A percentile compares a stretch with the other conserved stretches of the same genome.
Evolutionary conservation across 306 rosid genomes (phyloP).

Genomic region (Cucurbita moschata): DNA sequence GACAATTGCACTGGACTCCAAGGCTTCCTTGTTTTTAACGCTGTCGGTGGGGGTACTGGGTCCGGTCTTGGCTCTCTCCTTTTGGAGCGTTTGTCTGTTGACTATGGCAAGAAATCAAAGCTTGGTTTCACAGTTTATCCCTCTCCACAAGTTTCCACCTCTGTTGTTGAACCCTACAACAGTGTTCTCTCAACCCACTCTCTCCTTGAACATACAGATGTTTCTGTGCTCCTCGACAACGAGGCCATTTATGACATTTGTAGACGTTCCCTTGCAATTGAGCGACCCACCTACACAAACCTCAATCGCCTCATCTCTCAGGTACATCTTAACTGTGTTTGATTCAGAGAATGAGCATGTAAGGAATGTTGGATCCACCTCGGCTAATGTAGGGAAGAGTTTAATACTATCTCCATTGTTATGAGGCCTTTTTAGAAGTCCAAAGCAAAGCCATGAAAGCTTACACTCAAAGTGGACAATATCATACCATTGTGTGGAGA

Average conservation of each 20-base stretch:
- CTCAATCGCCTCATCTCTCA: constrained; percentile 85
- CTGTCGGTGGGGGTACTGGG: constrained; percentile 94
- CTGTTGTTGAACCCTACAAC: constrained; percentile 96
- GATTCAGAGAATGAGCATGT: no score
- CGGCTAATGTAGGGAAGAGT: no score
- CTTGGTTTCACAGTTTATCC: constrained; percentile 89
- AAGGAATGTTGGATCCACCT: no score
- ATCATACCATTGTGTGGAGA: no score
- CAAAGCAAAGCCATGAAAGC: no score
- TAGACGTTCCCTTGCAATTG: constrained; percentile 86
- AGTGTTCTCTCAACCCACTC: constrained; percentile 95
- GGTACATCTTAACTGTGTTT: constrained; percentile 19
- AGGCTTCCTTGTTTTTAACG: constrained; percentile 81
- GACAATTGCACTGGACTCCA: constrained; percentile 93
- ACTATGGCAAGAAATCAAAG: constrained; percentile 85
- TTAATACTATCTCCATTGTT: no score
- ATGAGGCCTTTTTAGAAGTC: no score
- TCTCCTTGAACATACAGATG: constrained; percentile 85
- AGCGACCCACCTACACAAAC: constrained; percentile 87
- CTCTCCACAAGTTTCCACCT: constrained; percentile 87
- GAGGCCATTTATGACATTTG: constrained; percentile 90
- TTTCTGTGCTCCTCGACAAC: constrained; percentile 75
- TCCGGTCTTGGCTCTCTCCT: constrained; percentile 88
- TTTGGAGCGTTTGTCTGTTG: constrained; percentile 78
- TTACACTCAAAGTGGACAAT: no score